Evolutionary conservation across 495 filamentous ascomycete genomes (phyloP), one percentile per base, ranked within the genome.

Genomic region (Pseudevernia furfuracea): DNA sequence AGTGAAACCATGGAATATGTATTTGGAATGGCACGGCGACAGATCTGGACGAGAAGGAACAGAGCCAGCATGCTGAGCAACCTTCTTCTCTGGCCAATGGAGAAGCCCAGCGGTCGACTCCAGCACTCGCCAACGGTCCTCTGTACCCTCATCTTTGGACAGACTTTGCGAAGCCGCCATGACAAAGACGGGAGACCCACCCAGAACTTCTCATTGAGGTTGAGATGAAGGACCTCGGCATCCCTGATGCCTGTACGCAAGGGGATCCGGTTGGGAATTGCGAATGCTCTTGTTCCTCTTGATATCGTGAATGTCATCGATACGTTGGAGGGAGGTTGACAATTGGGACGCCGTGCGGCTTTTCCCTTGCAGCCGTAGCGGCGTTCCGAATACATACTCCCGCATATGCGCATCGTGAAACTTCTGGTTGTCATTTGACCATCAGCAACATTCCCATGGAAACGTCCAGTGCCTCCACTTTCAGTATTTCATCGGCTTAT

Each of bases 281-380:
- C 49, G 5, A 30, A 53, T 15, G 19, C 7, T 32, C 12, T 53
- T 10, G 41, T 44, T 44, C 19, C 4, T 44, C 7, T 23, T 28
- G 46, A 28, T 3, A 9, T 30, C 23, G 46, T 19, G 28, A 4
- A 32, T 19, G 28, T 53, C 28, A 32, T 53, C 12, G 41, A 28
- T 30, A 52, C 25, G 46, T 25, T 52, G 46, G 23, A 28, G 23
- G 11, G 28, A 53, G 25, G 25, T 55, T 55, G 52, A 55, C n/a
- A 55, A 55, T 30, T 34, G 23, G 28, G 46, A 49, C 23, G 30
- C 28, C 17, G 34, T 32, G 17, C 8, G 30, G 52, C 52, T 55
- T 55, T 34, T 34, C 30, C 52, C 52, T 55, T 55, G 52, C 52
- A 21, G 52, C 15, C 1, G 17, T 55, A 55, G 52, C 52, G 52